phyloP scores from a whole-genome alignment of 192 early-diverging fungal species.

The Linnemannia zychae region DNA sequence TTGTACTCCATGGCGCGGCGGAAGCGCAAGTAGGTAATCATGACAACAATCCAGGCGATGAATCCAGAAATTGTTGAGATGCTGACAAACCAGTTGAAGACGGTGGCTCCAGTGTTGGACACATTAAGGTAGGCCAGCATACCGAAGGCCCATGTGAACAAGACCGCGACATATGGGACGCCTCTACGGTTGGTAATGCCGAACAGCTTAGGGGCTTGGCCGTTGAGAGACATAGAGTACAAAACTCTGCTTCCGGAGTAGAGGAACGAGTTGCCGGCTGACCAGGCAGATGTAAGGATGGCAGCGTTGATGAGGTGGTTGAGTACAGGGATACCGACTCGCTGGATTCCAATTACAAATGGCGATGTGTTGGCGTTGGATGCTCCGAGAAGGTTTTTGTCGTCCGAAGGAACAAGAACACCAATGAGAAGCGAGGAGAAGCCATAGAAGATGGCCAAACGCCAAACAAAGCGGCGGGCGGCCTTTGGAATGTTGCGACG shows the following conservation, averaged over 20 bases:
- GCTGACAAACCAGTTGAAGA: constrained; percentile 72
- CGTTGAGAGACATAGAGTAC: constrained; percentile 64
- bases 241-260: constrained; percentile 71
- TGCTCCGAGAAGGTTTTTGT: constrained; percentile 43
- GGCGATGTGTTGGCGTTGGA: constrained; percentile 58
- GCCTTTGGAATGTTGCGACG: constrained; percentile 67
- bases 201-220: constrained; percentile 65
- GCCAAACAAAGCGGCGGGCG: constrained; percentile 60
- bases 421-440: constrained; percentile 71
- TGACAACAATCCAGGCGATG: constrained; percentile 82
- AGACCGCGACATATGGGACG: constrained; percentile 64
- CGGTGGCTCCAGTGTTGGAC: constrained; percentile 26
- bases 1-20: constrained; percentile 75
- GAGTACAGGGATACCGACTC: constrained; percentile 57
- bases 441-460: constrained; percentile 73
- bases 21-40: constrained; percentile 82
- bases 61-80: constrained; percentile 79
- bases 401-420: constrained; percentile 64
- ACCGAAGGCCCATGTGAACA: constrained; percentile 30
- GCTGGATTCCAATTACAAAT: constrained; percentile 67
- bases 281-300: constrained; percentile 67
- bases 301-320: constrained; percentile 71
- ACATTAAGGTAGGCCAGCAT: constrained; percentile 46
- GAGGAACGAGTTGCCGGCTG: constrained; percentile 71
- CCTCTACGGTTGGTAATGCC: constrained; percentile 53